Percentiles rank a stretch among this genome's conserved stretches.
phyloP scores from a whole-genome alignment of 768 basidiomycete species.

The Panellus pusillus region DNA sequence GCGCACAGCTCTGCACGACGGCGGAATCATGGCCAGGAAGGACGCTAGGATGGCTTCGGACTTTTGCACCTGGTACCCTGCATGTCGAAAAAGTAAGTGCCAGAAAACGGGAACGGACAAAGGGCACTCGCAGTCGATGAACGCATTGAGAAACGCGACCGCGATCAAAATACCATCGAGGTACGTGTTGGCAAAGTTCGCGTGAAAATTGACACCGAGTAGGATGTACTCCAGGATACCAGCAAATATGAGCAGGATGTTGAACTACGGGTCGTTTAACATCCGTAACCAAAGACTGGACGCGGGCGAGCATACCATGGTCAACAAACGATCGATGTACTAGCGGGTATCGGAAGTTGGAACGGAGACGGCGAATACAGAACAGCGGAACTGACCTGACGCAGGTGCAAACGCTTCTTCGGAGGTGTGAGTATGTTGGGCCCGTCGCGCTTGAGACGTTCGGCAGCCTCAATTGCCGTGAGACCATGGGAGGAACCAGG shows the following conservation, averaged over 20 bases:
- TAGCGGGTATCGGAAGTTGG: slow-evolving; percentile 26
- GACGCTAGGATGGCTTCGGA: slow-evolving; percentile 72
- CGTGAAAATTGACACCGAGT: slow-evolving; percentile 61
- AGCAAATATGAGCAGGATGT: slow-evolving; percentile 64
- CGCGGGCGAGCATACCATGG: slow-evolving; percentile 32
- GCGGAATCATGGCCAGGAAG: slow-evolving; percentile 74
- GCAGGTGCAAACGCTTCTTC: slow-evolving; percentile 62
- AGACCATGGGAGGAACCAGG: slow-evolving; percentile 53
- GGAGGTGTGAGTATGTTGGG: slow-evolving; percentile 66
- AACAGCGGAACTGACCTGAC: slow-evolving; percentile 45
- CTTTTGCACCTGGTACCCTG: slow-evolving; percentile 63
- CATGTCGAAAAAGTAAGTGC: not conserved
- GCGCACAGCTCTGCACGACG: slow-evolving; percentile 62
- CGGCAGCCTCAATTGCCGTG: slow-evolving; percentile 50
- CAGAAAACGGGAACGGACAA: not conserved
- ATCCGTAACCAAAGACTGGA: slow-evolving; percentile 31
- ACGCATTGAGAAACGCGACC: slow-evolving; percentile 68
- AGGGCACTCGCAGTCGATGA: slow-evolving; percentile 56
- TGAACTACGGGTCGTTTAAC: slow-evolving; percentile 40
- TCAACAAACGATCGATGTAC: slow-evolving; percentile 64
- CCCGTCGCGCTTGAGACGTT: slow-evolving; percentile 56
- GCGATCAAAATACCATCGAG: slow-evolving; percentile 67
- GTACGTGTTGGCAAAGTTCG: slow-evolving; percentile 65
- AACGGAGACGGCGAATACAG: slow-evolving; percentile 13
- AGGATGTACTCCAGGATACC: slow-evolving; percentile 67